These are phyloP conservation scores for Choanephora cucurbitarum DNA, from an alignment of 371 early-diverging fungal genomes.

Conservation along the genomic window DNA sequence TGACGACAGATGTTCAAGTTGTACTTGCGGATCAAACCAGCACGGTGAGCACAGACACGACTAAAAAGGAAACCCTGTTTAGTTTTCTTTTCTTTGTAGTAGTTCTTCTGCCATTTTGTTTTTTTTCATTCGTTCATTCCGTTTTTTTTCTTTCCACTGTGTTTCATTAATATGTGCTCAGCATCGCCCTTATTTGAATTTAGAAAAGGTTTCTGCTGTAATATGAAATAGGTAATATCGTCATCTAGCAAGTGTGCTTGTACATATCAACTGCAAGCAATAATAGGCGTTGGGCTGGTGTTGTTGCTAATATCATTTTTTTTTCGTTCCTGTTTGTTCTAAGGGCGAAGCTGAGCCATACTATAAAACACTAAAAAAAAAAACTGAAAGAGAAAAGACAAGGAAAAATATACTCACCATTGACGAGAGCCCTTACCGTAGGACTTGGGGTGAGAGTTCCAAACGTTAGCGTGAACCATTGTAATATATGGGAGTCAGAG, in stretches of 20 bases:
- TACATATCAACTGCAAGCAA: no score
- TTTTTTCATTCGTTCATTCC: slow-evolving; percentile 1
- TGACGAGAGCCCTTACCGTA: slow-evolving; percentile 98
- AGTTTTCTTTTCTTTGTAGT: not conserved
- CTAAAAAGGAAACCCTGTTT: slow-evolving; percentile 39
- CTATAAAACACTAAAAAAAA: not conserved
- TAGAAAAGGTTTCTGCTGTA: no score
- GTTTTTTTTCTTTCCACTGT: slow-evolving; percentile 2
- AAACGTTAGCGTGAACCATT: slow-evolving; percentile 95
- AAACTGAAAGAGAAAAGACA: not conserved
- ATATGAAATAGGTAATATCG: not conserved
- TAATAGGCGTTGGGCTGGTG: no score
- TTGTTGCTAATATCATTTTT: no score
- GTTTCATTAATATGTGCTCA: no score
- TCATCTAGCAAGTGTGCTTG: not conserved
- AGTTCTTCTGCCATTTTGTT: no score
- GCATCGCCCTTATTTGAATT: no score
- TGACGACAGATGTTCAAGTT: slow-evolving; percentile 99
- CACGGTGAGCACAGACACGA: slow-evolving; percentile 98
- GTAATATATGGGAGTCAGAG: slow-evolving; percentile 22
- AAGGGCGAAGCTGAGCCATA: not conserved
- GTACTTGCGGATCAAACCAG: slow-evolving; percentile 99
- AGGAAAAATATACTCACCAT: slow-evolving; percentile 64
- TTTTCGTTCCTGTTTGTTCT: not conserved
- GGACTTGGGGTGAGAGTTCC: slow-evolving; percentile 94